Evolutionary conservation across 176 grass and related monocot species (phyloP), one percentile per base, ranked within the genome.

Genomic region (Oryza meridionalis): DNA sequence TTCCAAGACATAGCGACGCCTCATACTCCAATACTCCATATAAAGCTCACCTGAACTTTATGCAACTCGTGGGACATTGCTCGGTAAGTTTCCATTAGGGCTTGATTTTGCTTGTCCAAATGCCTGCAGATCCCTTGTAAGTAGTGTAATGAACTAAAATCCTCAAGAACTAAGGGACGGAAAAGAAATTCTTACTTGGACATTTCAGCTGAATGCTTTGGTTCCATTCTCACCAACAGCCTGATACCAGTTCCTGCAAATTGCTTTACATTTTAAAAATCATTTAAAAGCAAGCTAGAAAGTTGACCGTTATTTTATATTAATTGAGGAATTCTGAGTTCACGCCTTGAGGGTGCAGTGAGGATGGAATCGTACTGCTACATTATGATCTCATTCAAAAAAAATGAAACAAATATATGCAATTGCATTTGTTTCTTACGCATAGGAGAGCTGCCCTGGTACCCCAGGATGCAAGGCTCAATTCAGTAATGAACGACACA

Each of bases 81-180:
- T 14, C 85, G 80, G 67, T 95, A 95, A 62, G 83, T 81, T 86
- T 89, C 91, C 80, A 90, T 87, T 55, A 95, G 81, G 65, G 84
- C 70, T 80, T 93, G 85, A 83, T 74, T 88, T 88, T 98, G 93
- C 88, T 94, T 98, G 73, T 94, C 87, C 61, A 98, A 76, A 92
- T 98, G 91, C 74, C 89, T 95, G 69, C 63, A 85, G 25, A 88
- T 45, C 38, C 15, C 69, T 71, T 66, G 25, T 77, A 78, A 35
- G 69, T 77, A 71, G 69, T 25, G 61, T 73, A 91, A 73, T 42
- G 10, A 77, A 73, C 5, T 11, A 58, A 55, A 88, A 19, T 4
- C 71, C 49, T 73, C 11, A 76, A 38, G 75, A 68, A 31, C 40
- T 64, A 75, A 31, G 74, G 26, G 17, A 27, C 33, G 44, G 31